Evolutionary conservation across 208 protist genomes (phyloP), one percentile per base, ranked within the genome.

Genomic region (Tritrichomonas musculus): DNA sequence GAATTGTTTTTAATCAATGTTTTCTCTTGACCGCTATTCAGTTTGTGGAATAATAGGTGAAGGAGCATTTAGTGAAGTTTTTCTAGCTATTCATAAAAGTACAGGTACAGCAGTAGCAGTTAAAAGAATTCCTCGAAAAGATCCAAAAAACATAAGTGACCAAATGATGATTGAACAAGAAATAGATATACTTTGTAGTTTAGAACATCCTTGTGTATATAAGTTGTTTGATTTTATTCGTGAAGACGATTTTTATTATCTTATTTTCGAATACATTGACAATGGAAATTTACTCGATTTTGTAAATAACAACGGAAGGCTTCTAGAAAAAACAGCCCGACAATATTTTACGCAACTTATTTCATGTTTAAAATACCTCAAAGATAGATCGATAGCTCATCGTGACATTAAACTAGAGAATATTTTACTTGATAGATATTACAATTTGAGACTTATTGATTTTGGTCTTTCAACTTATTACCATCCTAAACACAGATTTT

Each of bases 391-490:
- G 14, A 88, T 88, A 2, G 41, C 47, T 8, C 77, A 88, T 49
- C 44, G 77, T 57, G 77, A 88, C 30, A 53, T 88, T 11, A 88
- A 88, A 39, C 47, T 39, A 39, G 77, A 88, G n/a, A 88, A 88
- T 27, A 36, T 88, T 39, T 11, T 88, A 17, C 27, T 88, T 33
- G 77, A 88, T 50, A 5, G 27, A 25, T 57, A 88, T 30, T 27
- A 57, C n/a, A 88, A 88, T 17, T 44, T 88, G 4, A 25, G 77
- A 20, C 11, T 88, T 9, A 88, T 88, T 57, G 77, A 88, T 50
- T 88, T 88, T 49, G 77, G 77, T 39, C 44, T 88, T 11, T 20
- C 27, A 17, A 88, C 53, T 9, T 53, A 22, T 9, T n/a, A 39
- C 5, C 14, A 53, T 20, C 33, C 8, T 5, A 27, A 47, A 57